A percentile compares a stretch with the other conserved stretches of the same genome.
These are phyloP conservation scores for Nakazawaea wickerhamii DNA, from an alignment of 805 yeast genomes.

Conservation along the genomic window DNA sequence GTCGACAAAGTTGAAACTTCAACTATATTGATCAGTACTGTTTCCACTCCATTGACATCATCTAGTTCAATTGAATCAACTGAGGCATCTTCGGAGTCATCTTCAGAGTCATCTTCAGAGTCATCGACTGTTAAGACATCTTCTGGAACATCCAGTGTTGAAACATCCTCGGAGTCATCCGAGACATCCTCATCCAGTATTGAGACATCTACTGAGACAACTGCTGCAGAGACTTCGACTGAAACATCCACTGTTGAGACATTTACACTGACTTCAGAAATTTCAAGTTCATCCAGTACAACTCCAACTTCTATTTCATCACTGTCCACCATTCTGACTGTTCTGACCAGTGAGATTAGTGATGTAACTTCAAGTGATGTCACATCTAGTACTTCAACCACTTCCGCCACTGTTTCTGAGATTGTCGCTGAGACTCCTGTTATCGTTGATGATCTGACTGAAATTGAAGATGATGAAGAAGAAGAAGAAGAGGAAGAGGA, in stretches of 20 bases:
- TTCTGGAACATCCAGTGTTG: no score
- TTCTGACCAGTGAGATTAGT: neutral
- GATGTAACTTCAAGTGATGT: no score
- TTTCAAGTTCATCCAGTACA: neutral
- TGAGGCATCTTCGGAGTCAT: no score
- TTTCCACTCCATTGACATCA: no score
- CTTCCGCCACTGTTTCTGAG: neutral
- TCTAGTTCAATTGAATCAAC: no score
- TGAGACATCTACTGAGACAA: no score
- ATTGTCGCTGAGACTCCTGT: neutral
- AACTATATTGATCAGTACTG: neutral
- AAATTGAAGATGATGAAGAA: conserved; percentile 6
- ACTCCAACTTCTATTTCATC: neutral
- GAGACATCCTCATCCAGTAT: no score
- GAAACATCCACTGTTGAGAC: no score
- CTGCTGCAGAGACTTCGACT: conserved; percentile 5
- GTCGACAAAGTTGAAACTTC: neutral
- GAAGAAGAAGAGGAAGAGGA: conserved; percentile 5
- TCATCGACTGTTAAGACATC: no score
- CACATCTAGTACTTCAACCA: no score
- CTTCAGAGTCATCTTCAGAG: no score
- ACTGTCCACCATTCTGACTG: neutral
- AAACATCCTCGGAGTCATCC: no score
- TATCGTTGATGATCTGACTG: neutral
- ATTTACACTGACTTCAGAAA: neutral